Conservation (phyloP, 768 basidiomycete species). For the Solioccasus polychromus region DNA sequence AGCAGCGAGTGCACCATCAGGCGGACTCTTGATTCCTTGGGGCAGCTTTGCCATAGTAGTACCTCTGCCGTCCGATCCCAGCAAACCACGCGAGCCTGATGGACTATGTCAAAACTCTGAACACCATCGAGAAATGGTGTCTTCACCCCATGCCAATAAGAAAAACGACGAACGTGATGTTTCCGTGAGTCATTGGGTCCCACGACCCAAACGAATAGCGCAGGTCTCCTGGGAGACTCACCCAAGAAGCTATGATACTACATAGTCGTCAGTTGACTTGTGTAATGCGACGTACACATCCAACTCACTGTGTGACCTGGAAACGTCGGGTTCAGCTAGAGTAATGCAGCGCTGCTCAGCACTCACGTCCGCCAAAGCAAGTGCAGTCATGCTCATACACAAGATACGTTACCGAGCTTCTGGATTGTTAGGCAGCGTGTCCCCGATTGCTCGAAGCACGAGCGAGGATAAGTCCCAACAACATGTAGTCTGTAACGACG, state of each 20-base stretch:
- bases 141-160: slow-evolving; percentile 56
- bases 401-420: slow-evolving; percentile 66
- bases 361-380: slow-evolving; percentile 71
- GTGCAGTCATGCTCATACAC: slow-evolving; percentile 57
- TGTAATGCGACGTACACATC: background rate
- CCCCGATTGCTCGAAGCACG: slow-evolving; percentile 64
- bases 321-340: slow-evolving; percentile 1
- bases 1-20: slow-evolving; percentile 1
- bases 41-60: slow-evolving; percentile 34
- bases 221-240: slow-evolving; percentile 56
- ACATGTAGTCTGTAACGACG: slow-evolving; percentile 56
- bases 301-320: slow-evolving; percentile 61
- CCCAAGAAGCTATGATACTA: slow-evolving; percentile 57
- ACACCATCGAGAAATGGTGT: background rate
- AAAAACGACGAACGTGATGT: slow-evolving; percentile 60
- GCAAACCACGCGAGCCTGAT: slow-evolving; percentile 54
- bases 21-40: slow-evolving; percentile 13
- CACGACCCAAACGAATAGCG: slow-evolving; percentile 49
- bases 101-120: slow-evolving; percentile 2
- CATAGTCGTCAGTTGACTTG: slow-evolving; percentile 5
- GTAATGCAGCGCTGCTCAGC: background rate
- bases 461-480: slow-evolving; percentile 66
- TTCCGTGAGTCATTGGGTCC: slow-evolving; percentile 77
- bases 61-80: slow-evolving; percentile 46
- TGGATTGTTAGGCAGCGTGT: slow-evolving; percentile 53